These are phyloP conservation scores for Dothiorella sarmentorum DNA, from an alignment of 2,329 filamentous ascomycete species.

Conservation along the genomic window DNA sequence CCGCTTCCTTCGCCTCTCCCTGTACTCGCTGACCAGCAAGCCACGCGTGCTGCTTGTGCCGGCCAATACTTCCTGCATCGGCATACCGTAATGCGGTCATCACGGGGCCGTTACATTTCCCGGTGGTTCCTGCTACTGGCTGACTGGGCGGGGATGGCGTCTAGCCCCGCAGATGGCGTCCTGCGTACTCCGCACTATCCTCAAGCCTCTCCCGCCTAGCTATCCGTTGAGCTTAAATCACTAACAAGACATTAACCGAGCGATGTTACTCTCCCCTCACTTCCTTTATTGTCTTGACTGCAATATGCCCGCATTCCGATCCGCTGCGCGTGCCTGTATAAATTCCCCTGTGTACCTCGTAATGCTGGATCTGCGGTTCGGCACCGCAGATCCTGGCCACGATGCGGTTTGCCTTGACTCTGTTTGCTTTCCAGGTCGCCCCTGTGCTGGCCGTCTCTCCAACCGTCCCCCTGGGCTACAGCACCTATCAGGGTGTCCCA, in stretches of 20 bases:
- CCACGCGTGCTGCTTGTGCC: background rate
- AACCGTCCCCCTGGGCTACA: constrained; percentile 61
- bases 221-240: background rate
- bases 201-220: background rate
- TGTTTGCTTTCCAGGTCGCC: background rate
- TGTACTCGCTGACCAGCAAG: no score
- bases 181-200: constrained; percentile 1
- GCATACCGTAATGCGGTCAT: background rate
- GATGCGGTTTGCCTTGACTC: background rate
- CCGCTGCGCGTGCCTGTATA: constrained; percentile 1
- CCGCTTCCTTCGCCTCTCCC: no score
- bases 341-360: background rate
- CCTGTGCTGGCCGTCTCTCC: constrained; percentile 31
- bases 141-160: no score
- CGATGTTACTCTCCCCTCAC: constrained; percentile 6
- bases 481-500: constrained; percentile 58
- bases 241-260: background rate
- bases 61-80: constrained; percentile 1
- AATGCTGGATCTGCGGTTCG: background rate
- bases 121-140: no score
- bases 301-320: background rate
- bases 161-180: background rate
- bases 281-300: background rate
- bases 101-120: background rate
- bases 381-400: background rate